Evolutionary conservation across 495 filamentous ascomycete species (phyloP), one percentile per base, ranked within the genome.

Genomic region (Penicillium soppii): DNA sequence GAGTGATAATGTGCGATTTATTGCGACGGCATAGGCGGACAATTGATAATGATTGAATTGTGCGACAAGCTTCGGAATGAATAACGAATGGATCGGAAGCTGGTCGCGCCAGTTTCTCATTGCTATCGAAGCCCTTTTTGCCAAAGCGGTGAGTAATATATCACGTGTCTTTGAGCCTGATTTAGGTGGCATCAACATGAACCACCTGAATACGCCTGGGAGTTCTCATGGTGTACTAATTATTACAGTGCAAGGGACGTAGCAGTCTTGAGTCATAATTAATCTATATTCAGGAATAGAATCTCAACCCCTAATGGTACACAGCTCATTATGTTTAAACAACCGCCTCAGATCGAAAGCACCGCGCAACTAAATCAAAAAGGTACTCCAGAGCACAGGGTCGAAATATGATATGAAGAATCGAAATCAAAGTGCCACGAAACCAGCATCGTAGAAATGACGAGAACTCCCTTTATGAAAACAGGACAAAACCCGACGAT

Each of bases 331-430:
- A 54, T 43, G 57, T 63, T 51, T 50, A 51, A 62, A 56, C 54
- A 46, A 54, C 52, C 36, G 62, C 48, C 53, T 54, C 51, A 52
- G 50, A 54, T 58, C 46, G 40, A 57, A 56, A 56, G 53, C 48
- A 55, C 54, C 19, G 43, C 19, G 43, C 36, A 41, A 27, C 37
- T 36, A 41, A 39, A 54, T 56, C 27, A 40, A 57, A 57, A 51
- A 49, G 52, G 59, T 63, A 61, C 62, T 58, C 60, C 60, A 63
- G 60, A 61, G 60, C 50, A 66, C 62, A 57, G 47, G 46, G 39
- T 35, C 50, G 36, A 47, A 59, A 60, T 59, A 65, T 57, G 44
- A 47, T 58, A 65, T 51, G 47, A 63, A 60, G 59, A 62, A 62
- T 51, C 22, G 52, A 62, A 63, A 44, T 43, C 29, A 50, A 5